Evolutionary conservation across 2,329 filamentous ascomycete genomes (phyloP).

Genomic region (Arthroderma sp.): DNA sequence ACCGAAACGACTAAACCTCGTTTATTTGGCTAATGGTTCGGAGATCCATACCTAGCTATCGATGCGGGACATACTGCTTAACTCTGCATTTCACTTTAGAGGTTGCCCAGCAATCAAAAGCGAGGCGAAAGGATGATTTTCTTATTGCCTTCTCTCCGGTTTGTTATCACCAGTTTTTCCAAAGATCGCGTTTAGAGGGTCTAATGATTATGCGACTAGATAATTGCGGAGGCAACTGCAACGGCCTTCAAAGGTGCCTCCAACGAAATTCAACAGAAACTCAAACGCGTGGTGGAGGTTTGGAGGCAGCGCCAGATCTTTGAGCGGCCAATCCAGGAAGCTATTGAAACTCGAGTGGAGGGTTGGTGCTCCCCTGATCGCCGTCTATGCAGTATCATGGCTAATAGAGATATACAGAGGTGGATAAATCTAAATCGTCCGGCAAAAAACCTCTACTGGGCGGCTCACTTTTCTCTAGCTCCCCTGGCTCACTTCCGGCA

Average conservation of each 20-base stretch:
- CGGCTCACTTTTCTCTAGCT: conserved; percentile 57
- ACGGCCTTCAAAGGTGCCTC: conserved; percentile 84
- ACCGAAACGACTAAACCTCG: conserved; percentile 72
- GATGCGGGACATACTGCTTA: conserved; percentile 2
- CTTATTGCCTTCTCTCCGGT: conserved; percentile 76
- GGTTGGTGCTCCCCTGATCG: conserved; percentile 39
- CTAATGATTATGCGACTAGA: conserved; percentile 25
- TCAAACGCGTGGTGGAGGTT: conserved; percentile 82
- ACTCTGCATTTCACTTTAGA: conserved; percentile 39
- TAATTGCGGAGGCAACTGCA: conserved; percentile 81
- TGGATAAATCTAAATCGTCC: conserved; percentile 42
- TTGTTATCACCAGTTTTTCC: conserved; percentile 16
- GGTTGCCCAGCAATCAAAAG: conserved; percentile 91
- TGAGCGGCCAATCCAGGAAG: conserved; percentile 62
- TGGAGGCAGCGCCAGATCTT: conserved; percentile 85
- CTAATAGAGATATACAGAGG: conserved; percentile 26
- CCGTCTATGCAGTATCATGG: background rate
- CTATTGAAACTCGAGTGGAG: conserved; percentile 65
- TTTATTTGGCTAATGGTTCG: conserved; percentile 91
- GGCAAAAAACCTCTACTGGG: conserved; percentile 46
- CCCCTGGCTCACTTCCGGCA: conserved; percentile 48
- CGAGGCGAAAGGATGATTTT: conserved; percentile 83
- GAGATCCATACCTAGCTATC: conserved; percentile 5
- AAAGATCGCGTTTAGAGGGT: conserved; percentile 11
- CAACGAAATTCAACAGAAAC: conserved; percentile 72